Percentiles rank a stretch among this genome's conserved stretches.
Conservation (phyloP, 495 filamentous ascomycete genomes). For the Antarctomyces pellizariae region DNA sequence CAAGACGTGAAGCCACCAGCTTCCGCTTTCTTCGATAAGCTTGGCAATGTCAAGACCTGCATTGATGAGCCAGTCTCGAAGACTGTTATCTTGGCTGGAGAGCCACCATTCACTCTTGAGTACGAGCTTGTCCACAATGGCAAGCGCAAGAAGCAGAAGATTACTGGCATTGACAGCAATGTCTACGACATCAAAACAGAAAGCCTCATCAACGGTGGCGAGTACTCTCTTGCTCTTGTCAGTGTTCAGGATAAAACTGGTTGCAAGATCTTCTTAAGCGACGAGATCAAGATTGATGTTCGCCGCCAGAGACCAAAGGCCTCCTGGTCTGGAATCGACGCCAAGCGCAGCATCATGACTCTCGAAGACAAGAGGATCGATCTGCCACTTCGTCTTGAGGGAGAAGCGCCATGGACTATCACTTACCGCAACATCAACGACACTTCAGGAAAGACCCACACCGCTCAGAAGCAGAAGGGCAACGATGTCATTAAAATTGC, state of each 20-base stretch:
- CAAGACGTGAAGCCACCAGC: constrained; percentile 86
- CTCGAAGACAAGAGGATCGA: constrained; percentile 50
- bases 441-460: constrained; percentile 13
- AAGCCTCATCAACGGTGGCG: constrained; percentile 51
- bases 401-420: constrained; percentile 61
- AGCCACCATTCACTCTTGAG: constrained; percentile 68
- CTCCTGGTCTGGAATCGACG: constrained; percentile 61
- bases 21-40: constrained; percentile 42
- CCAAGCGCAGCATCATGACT: constrained; percentile 42
- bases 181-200: constrained; percentile 49
- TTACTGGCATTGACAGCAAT: constrained; percentile 33
- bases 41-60: constrained; percentile 36
- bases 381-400: constrained; percentile 63
- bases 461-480: constrained; percentile 18
- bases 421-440: constrained; percentile 42
- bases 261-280: constrained; percentile 64
- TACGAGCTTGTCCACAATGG: constrained; percentile 88
- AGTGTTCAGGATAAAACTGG: constrained; percentile 66
- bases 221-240: constrained; percentile 62
- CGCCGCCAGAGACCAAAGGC: constrained; percentile 67
- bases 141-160: constrained; percentile 43
- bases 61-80: constrained; percentile 58
- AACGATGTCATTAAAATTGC: constrained; percentile 50
- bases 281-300: constrained; percentile 61
- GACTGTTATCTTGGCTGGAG: constrained; percentile 50